Conservation (phyloP, 2,329 filamentous ascomycete species). For the Capronia epimyces region DNA sequence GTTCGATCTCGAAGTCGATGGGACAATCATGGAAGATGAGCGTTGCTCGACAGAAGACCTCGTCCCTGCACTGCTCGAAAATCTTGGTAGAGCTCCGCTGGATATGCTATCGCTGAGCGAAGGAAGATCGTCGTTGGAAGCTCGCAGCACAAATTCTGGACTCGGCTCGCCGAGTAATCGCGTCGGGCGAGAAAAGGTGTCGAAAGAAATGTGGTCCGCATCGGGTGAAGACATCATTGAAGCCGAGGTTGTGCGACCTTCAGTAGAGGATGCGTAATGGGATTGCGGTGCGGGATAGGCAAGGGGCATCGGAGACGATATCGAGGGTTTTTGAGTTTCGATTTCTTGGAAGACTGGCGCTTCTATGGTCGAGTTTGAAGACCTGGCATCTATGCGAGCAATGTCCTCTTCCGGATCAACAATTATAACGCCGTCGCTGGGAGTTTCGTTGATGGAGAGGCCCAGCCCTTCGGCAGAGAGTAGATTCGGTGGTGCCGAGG, state of each 20-base stretch:
- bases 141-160: constrained; percentile 36
- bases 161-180: constrained; percentile 33
- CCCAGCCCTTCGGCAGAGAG: constrained; percentile 24
- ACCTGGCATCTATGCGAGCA: constrained; percentile 17
- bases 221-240: constrained; percentile 45
- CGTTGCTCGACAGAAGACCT: constrained; percentile 40
- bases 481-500: constrained; percentile 21
- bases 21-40: constrained; percentile 41
- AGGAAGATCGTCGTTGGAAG: constrained; percentile 46
- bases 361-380: constrained; percentile 30
- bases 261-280: constrained; percentile 35
- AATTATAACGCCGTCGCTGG: constrained; percentile 26
- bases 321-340: constrained; percentile 37
- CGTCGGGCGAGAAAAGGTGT: constrained; percentile 39
- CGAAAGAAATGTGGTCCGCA: constrained; percentile 38
- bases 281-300: constrained; percentile 38
- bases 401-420: constrained; percentile 26
- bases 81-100: constrained; percentile 40
- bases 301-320: constrained; percentile 41
- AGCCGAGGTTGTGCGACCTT: constrained; percentile 36
- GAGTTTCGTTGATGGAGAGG: constrained; percentile 14
- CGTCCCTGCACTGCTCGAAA: constrained; percentile 41
- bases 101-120: constrained; percentile 48
- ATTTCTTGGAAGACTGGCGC: constrained; percentile 20
- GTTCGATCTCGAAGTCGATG: constrained; percentile 38